phyloP scores from a whole-genome alignment of 164 flowering plant genomes.

The grape (Vitis vinifera) region DNA sequence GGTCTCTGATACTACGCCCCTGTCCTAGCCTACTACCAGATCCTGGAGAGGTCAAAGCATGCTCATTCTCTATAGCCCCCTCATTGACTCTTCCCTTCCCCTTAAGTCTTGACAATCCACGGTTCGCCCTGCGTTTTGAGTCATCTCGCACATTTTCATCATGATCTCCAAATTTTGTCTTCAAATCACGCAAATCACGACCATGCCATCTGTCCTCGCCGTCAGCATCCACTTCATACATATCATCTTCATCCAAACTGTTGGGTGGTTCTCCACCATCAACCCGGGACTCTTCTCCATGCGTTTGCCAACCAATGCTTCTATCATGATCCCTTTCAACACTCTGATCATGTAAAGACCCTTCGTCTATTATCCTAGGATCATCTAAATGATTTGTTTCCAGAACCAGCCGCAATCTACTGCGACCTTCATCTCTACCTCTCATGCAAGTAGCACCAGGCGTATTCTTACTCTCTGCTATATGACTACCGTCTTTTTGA shows the following conservation, averaged over 20 bases:
- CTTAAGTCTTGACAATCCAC: conserved; percentile 53
- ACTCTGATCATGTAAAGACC: conserved; percentile 38
- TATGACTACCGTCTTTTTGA: conserved; percentile 57
- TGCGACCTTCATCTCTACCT: conserved; percentile 71
- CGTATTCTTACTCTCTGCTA: conserved; percentile 45
- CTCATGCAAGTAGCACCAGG: conserved; percentile 35
- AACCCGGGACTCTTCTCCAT: conserved; percentile 43
- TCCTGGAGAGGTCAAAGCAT: conserved; percentile 51
- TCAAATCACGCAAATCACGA: conserved; percentile 50
- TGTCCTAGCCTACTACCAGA: conserved; percentile 57
- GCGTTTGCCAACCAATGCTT: conserved; percentile 24
- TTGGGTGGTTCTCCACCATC: conserved; percentile 44
- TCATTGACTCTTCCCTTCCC: conserved; percentile 66
- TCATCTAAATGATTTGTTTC: conserved; percentile 56
- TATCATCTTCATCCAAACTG: conserved; percentile 38
- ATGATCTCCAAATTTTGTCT: conserved; percentile 43
- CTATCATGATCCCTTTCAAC: conserved; percentile 55
- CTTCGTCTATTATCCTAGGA: conserved; percentile 40
- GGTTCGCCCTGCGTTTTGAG: conserved; percentile 50
- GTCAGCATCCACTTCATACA: conserved; percentile 38
- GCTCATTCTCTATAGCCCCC: conserved; percentile 54
- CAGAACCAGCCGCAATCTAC: conserved; percentile 50
- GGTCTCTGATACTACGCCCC: conserved; percentile 49
- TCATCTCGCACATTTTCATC: conserved; percentile 76
- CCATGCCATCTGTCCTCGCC: conserved; percentile 50